Base-by-base conservation (phyloP, 208 protist genomes). In the Trichomonas gallinae region DNA sequence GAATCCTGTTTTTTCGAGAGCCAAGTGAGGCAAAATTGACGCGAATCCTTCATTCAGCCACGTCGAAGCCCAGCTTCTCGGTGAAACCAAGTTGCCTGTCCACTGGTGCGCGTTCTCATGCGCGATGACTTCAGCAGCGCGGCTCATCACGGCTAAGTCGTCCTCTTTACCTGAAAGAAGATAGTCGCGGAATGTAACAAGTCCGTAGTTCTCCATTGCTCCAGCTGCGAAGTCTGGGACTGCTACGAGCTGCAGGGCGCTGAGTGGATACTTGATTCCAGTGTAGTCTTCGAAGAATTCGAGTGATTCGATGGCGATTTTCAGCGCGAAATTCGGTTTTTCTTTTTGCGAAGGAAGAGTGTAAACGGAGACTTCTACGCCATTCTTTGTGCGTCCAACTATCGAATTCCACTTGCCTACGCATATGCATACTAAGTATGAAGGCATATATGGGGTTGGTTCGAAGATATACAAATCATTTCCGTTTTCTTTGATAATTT, bases 31-130 rank as follows among this genome's bases (percentile, higher is more conserved):
- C 13, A 96, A 38, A 48, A 96, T 13, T 17, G 42, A 63, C 11
- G 88, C 88, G 58, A 96, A 96, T n/a, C 88, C 88, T 96, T 96
- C 88, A 96, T 96, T 96, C 42, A 96, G 21, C 88, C 88, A 96
- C 10, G 44, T 17, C n/a, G 26, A 15, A 8, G 15, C 34, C 88
- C 88, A 96, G 10, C 9, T 34, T 1, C 11, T 34, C 0, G 46
- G 42, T 42, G 88, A 63, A 48, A 96, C 88, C 17, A 96, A 23
- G n/a, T 96, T 36, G 15, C 88, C 88, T 40, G 46, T 23, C 88
- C 88, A 96, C 46, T 42, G 10, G n/a, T 96, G 88, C 10, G 88
- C 38, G 58, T 63, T 63, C 44, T 96, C 88, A 63, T 96, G 88
- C n/a, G 44, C 44, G 34, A 96, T 36, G 21, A 96, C 42, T 96